phyloP scores from a whole-genome alignment of 2,329 filamentous ascomycete species.

The Pseudogymnoascus sp. region DNA sequence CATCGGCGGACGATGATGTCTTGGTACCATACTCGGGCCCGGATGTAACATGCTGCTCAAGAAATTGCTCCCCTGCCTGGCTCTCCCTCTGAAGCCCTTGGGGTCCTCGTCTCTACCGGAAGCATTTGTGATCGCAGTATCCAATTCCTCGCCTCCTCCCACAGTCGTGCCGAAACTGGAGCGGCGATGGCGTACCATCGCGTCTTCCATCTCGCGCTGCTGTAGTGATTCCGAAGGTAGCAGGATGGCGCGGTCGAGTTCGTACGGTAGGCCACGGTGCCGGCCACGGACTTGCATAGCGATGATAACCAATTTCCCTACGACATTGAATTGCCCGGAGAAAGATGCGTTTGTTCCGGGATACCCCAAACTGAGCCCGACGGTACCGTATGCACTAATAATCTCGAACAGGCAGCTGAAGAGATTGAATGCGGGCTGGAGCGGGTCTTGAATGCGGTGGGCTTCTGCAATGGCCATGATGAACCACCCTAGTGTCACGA shows the following conservation, averaged over 20 bases:
- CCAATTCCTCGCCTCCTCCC: background rate
- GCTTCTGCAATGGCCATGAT: conserved; percentile 88
- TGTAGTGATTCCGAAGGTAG: conserved; percentile 60
- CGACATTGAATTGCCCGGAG: conserved; percentile 67
- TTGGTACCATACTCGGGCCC: conserved; percentile 19
- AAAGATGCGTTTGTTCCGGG: conserved; percentile 70
- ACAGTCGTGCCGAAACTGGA: conserved; percentile 4
- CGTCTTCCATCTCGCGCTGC: conserved; percentile 49
- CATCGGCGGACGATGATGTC: background rate
- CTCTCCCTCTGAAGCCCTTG: background rate
- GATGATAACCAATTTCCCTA: conserved; percentile 58
- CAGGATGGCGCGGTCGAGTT: conserved; percentile 62
- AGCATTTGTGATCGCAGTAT: background rate
- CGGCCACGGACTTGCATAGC: conserved; percentile 65
- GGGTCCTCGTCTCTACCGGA: background rate
- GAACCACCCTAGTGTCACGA: conserved; percentile 88
- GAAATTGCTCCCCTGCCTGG: conserved; percentile 19
- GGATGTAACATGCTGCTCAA: conserved; percentile 26
- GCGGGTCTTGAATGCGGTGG: conserved; percentile 51
- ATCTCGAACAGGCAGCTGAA: conserved; percentile 73
- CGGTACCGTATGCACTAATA: conserved; percentile 87
- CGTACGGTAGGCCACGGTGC: conserved; percentile 62
- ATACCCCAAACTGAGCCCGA: conserved; percentile 84
- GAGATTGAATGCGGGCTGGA: conserved; percentile 53
- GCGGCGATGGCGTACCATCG: conserved; percentile 3